Percentiles rank a stretch among this genome's conserved stretches.
These are phyloP conservation scores for Aspergillus sp. DNA, from an alignment of 2,329 filamentous ascomycete genomes.

Conservation along the genomic window DNA sequence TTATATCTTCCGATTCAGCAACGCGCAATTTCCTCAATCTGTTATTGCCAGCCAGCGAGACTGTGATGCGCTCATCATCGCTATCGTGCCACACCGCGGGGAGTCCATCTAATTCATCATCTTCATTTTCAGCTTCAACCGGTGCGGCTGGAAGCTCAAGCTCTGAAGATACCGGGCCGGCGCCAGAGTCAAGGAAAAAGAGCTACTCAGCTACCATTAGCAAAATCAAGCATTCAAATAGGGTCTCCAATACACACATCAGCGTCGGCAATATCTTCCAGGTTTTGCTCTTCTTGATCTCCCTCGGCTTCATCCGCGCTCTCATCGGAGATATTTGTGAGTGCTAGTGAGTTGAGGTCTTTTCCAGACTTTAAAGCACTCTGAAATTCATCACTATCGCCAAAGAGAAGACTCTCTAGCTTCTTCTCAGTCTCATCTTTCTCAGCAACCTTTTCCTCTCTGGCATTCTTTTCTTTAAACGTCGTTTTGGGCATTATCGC, in stretches of 20 bases:
- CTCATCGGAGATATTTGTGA: conserved; percentile 34
- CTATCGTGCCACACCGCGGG: conserved; percentile 78
- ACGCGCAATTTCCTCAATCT: conserved; percentile 79
- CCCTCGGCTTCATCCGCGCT: conserved; percentile 23
- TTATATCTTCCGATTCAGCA: conserved; percentile 78
- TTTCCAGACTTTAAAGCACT: conserved; percentile 66
- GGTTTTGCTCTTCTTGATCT: conserved; percentile 44
- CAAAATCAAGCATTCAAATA: neutral
- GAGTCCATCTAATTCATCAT: conserved; percentile 26
- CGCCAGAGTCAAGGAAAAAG: conserved; percentile 77
- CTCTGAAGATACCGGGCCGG: conserved; percentile 40
- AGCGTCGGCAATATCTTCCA: conserved; percentile 72
- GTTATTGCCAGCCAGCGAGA: conserved; percentile 76
- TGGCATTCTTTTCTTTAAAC: conserved; percentile 32
- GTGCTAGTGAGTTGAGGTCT: conserved; percentile 40
- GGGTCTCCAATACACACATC: conserved; percentile 52
- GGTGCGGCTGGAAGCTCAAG: conserved; percentile 38
- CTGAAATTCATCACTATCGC: conserved; percentile 79
- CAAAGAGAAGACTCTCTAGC: conserved; percentile 84
- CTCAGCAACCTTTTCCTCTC: conserved; percentile 44
- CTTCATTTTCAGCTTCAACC: conserved; percentile 38
- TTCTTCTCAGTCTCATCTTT: conserved; percentile 84
- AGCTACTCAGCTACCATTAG: conserved; percentile 47
- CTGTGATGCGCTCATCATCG: conserved; percentile 82
- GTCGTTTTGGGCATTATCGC: conserved; percentile 28